A percentile compares a stretch with the other conserved stretches of the same genome.
phyloP scores from a whole-genome alignment of 208 protist genomes.

The Polymyxa betae region DNA sequence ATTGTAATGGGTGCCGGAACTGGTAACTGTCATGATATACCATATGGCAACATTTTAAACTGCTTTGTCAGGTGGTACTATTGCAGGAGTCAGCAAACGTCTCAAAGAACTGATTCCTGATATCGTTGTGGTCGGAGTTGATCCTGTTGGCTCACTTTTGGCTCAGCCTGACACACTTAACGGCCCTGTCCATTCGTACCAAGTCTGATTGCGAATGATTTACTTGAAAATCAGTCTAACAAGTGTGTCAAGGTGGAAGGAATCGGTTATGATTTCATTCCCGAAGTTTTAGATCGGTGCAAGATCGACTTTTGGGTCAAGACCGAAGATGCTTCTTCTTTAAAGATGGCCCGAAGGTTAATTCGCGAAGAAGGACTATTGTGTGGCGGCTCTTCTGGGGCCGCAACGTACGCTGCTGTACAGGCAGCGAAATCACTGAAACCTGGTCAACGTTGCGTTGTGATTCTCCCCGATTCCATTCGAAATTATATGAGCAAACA shows the following conservation, averaged over 20 bases:
- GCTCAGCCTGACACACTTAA: conserved; percentile 81
- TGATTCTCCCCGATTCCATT: conserved; percentile 90
- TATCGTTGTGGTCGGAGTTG: conserved; percentile 89
- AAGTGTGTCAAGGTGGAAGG: conserved; percentile 84
- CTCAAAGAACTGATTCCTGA: conserved; percentile 80
- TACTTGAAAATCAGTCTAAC: neutral
- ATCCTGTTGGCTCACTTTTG: conserved; percentile 91
- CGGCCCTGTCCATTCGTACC: conserved; percentile 19
- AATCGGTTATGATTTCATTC: conserved; percentile 97
- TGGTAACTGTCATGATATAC: neutral
- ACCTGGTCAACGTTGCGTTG: conserved; percentile 72
- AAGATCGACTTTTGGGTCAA: conserved; percentile 90
- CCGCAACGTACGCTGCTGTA: conserved; percentile 83
- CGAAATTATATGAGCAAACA: conserved; percentile 97
- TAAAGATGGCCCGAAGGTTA: conserved; percentile 86
- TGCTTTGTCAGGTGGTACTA: conserved; percentile 89
- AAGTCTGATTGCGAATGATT: conserved; percentile 22
- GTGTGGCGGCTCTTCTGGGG: conserved; percentile 88
- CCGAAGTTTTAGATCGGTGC: conserved; percentile 84
- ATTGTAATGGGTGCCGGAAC: conserved; percentile 85
- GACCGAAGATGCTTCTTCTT: conserved; percentile 86
- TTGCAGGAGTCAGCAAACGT: conserved; percentile 85
- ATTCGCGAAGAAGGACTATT: conserved; percentile 92
- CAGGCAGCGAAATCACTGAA: conserved; percentile 21
- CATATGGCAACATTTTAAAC: neutral